These are phyloP conservation scores for Ogataea hybrid DNA, from an alignment of 1,139 yeast genomes.

Conservation along the genomic window DNA sequence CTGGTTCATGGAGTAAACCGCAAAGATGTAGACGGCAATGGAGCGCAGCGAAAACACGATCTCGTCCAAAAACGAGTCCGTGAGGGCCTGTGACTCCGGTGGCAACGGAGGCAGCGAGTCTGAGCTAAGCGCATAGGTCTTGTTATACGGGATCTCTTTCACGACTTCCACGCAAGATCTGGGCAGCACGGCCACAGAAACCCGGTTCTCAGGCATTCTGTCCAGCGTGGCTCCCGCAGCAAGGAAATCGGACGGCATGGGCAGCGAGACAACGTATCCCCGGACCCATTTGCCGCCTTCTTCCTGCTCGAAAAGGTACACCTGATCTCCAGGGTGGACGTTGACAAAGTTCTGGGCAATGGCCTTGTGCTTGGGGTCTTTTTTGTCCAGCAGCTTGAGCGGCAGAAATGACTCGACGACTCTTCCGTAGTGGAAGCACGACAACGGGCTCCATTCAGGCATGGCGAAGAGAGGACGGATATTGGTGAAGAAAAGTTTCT, in stretches of 20 bases:
- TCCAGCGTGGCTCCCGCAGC: conserved; percentile 60
- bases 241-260: conserved; percentile 68
- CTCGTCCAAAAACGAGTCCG: conserved; percentile 52
- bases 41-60: conserved; percentile 55
- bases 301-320: conserved; percentile 70
- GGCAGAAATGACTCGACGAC: conserved; percentile 63
- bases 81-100: conserved; percentile 38
- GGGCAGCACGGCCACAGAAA: conserved; percentile 58
- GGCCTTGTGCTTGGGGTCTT: conserved; percentile 11
- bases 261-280: conserved; percentile 64
- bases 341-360: conserved; percentile 40
- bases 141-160: conserved; percentile 25
- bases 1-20: conserved; percentile 70
- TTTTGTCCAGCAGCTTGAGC: conserved; percentile 36
- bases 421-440: conserved; percentile 45
- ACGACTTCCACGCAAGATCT: conserved; percentile 45
- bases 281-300: conserved; percentile 64
- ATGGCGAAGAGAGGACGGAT: conserved; percentile 1
- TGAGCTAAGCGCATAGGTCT: conserved; percentile 6
- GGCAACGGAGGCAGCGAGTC: conserved; percentile 50
- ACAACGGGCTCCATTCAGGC: conserved; percentile 44
- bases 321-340: conserved; percentile 78
- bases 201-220: conserved; percentile 54
- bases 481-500: conserved; percentile 4
- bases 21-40: conserved; percentile 61